Evolutionary conservation across 352 stramenopile species (phyloP).

Genomic region (Phytophthora macrochlamydospora): DNA sequence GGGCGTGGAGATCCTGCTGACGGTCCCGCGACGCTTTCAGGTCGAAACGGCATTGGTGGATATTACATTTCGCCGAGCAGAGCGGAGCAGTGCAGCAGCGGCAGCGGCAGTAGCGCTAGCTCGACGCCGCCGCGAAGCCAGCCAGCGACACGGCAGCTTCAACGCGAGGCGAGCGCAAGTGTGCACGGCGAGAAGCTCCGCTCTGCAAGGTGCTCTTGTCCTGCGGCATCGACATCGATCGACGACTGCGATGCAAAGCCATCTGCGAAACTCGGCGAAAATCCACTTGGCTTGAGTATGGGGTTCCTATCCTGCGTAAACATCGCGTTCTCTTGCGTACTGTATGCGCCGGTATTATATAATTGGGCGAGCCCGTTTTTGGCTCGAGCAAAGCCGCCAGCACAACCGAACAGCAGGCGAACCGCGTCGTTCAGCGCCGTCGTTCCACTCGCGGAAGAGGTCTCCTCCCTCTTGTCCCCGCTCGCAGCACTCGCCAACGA

Average conservation of each 20-base stretch:
- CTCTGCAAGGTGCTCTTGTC: background rate
- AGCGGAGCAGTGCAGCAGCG: background rate
- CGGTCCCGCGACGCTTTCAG: too few relatives aligned
- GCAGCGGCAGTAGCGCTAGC: too few relatives aligned
- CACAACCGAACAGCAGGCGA: slow-evolving; percentile 37
- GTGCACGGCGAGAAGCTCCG: background rate
- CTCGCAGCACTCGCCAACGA: background rate
- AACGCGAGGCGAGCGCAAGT: background rate
- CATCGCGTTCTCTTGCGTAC: background rate
- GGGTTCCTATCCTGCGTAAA: background rate
- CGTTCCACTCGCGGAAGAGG: slow-evolving; percentile 33
- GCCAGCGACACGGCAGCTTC: slow-evolving; percentile 1
- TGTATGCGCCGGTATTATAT: slow-evolving; percentile 7
- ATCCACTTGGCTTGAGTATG: background rate
- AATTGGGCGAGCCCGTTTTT: slow-evolving; percentile 14
- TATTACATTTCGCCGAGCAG: too few relatives aligned
- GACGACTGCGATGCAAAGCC: background rate
- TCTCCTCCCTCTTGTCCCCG: slow-evolving; percentile 21
- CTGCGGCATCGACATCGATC: background rate
- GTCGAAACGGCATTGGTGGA: too few relatives aligned
- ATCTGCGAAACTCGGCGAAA: slow-evolving; percentile 4
- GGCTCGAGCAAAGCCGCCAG: background rate
- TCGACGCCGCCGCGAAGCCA: background rate
- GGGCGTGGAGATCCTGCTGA: background rate
- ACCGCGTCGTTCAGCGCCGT: slow-evolving; percentile 20